Evolutionary conservation across 805 yeast species (phyloP), one percentile per base, ranked within the genome.

Genomic region (Tetrapisispora taiwanensis): DNA sequence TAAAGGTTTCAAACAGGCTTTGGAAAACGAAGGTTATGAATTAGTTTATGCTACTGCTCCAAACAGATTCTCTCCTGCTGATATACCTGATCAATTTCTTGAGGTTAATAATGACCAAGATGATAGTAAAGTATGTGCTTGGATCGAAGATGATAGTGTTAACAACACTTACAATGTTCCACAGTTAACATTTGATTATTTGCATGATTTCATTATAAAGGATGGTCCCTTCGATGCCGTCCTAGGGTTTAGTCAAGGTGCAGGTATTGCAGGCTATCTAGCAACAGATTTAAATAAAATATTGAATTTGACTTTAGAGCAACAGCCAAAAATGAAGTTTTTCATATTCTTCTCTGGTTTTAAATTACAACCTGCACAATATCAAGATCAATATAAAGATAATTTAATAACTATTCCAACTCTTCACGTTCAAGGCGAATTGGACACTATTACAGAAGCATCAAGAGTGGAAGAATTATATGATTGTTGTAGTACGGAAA

Each of bases 201-300:
- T 71, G 42, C 67, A 60, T 28, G 60, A 71, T 27, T 76, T 74
- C 43, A 64, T 82, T 4, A 58, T 72, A 4, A 70, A 73, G 36
- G 74, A 80, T 32, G 84, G 82, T 1, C 95, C 95, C 0, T 79
- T 86, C 50, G 83, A 78, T 7, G 98, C 97, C 1, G 59, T 89
- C 4, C 60, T 92, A 30, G 97, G 97, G 0, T 92, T 92, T 58
- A 82, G 95, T 26, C 97, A 92, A 64, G 98, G 98, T 41, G 95
- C 95, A 1, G 95, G 90, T 1, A 65, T 90, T n/a, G 78, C 83
- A 1, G 95, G 72, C 1, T 58, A 84, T 6, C 61, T 85, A 9
- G 60, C 84, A 34, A 71, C 84, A 30, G 74, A 76, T 48, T 69
- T 74, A 30, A 76, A 79, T 67, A 70, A 41, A 46, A 74, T 49